Base-by-base conservation (phyloP, 164 flowering plant species). In the Aristolochia californica region DNA sequence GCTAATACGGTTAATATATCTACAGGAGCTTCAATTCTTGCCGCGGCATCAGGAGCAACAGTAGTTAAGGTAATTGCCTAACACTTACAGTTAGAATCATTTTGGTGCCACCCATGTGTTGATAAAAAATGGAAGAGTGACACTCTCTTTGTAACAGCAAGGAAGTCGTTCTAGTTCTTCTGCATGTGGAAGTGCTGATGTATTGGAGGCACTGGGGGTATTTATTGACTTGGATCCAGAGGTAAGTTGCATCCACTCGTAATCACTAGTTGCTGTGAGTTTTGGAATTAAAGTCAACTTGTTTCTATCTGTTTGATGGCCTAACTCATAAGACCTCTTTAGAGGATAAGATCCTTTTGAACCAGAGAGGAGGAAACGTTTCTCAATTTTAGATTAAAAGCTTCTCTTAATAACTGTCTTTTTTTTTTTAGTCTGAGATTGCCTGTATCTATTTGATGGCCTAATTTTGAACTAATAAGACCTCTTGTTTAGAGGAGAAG, bases 171-270 rank as follows among this genome's bases (percentile, higher is more conserved):
- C 96, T 1, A 89, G 97, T 66, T 93, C 99, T 60, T 89, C 97
- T 48, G 91, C 96, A 0, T 93, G 99, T 73, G 99, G 97, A 65
- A 93, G 97, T 72, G 99, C 96, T 14, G 99, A 89, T 73, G 96
- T 89, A 13, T 74, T 93, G 56, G 96, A 93, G 67, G 85, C 74
- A 34, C 62, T 93, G 62, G 97, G 97, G 8, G 80, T 89, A 25
- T 66, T 53, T 25, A 80, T 87, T 70, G 84, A 83, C 64, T 68
- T 87, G 78, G 97, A 69, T 12, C 86, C 97, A 21, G 79, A 87
- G 95, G 98, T 89, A 48, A 66, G 85, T 74, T 24, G 27, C 24
- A 34, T 2, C 10, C 10, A 34, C 7, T 3, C 1, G 40, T 34
- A 34, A 34, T 34, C 40, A 34, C 40, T 34, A n/a, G n/a, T n/a